Conservation (phyloP, 2,329 filamentous ascomycete genomes). For the Exophiala sp. region DNA sequence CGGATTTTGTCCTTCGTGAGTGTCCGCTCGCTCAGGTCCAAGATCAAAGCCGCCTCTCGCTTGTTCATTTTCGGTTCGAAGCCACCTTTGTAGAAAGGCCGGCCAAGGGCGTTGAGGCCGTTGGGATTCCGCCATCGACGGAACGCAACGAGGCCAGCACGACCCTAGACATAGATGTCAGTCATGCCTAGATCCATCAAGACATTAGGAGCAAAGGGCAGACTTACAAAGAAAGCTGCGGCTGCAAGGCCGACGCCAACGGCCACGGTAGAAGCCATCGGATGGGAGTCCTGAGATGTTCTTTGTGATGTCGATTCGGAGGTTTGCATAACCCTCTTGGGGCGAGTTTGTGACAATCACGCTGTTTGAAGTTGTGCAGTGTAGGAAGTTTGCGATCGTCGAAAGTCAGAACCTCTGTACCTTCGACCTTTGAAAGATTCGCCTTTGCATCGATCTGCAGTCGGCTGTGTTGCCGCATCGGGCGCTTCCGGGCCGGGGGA, state of each 20-base stretch:
- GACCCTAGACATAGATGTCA: slow-evolving; percentile 56
- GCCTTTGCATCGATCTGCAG: not conserved
- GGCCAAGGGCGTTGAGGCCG: slow-evolving; percentile 68
- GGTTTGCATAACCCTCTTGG: not conserved
- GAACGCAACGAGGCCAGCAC: slow-evolving; percentile 84
- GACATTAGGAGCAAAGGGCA: slow-evolving; percentile 1
- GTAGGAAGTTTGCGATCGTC: too few relatives aligned
- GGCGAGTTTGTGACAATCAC: not conserved
- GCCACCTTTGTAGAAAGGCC: slow-evolving; percentile 96
- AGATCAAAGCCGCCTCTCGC: slow-evolving; percentile 81
- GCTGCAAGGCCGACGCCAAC: slow-evolving; percentile 44
- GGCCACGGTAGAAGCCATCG: slow-evolving; percentile 41
- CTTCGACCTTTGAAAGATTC: not conserved
- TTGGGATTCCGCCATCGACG: slow-evolving; percentile 66
- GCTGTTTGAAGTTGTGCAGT: too few relatives aligned
- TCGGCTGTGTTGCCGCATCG: slow-evolving; percentile 1
- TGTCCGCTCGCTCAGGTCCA: slow-evolving; percentile 84
- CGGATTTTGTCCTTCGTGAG: slow-evolving; percentile 89
- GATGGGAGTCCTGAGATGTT: not conserved
- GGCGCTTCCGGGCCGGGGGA: not conserved
- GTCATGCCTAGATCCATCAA: not conserved
- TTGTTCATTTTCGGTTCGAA: slow-evolving; percentile 94
- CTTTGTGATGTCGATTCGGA: not conserved
- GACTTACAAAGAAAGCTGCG: slow-evolving; percentile 72
- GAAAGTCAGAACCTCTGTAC: too few relatives aligned